A percentile compares a stretch with the other conserved stretches of the same genome.
Evolutionary conservation across 2,329 filamentous ascomycete genomes (phyloP).

Genomic region (Zalaria obscura): DNA sequence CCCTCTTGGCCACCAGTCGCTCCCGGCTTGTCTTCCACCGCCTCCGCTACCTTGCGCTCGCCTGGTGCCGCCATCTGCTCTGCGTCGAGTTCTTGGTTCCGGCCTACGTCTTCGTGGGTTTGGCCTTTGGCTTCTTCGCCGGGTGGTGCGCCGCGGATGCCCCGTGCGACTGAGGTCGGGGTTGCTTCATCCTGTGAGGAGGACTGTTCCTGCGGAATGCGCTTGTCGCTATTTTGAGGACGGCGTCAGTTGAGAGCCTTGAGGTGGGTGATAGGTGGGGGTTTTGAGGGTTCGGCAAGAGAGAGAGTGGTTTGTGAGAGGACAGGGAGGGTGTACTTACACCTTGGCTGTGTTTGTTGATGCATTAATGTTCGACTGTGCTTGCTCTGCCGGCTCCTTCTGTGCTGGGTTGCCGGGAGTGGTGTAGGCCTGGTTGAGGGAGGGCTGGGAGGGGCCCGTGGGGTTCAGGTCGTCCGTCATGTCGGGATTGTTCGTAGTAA

Average conservation of each 20-base stretch:
- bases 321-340: not conserved
- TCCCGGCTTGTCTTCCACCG: constrained; percentile 24
- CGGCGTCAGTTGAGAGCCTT: not conserved
- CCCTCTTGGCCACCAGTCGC: constrained; percentile 21
- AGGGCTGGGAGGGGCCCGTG: constrained; percentile 28
- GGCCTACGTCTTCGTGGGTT: constrained; percentile 25
- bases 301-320: not conserved
- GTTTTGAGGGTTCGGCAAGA: too few species aligned
- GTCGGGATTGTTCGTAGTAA: not conserved
- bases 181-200: constrained; percentile 19
- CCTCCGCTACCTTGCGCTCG: constrained; percentile 28
- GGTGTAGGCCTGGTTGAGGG: constrained; percentile 28
- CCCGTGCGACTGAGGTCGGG: constrained; percentile 23
- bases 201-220: constrained; percentile 23
- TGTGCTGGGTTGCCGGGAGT: constrained; percentile 31
- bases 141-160: constrained; percentile 27
- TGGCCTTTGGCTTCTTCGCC: constrained; percentile 29
- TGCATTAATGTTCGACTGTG: constrained; percentile 20
- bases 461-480: constrained; percentile 26
- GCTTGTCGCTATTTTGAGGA: constrained; percentile 21
- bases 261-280: not conserved
- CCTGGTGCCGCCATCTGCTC: constrained; percentile 34
- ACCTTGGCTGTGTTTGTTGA: constrained; percentile 11
- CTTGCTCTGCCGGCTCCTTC: constrained; percentile 25
- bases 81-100: constrained; percentile 30